phyloP scores from a whole-genome alignment of 2,329 filamentous ascomycete species.

The Camptophora hylomeconis region DNA sequence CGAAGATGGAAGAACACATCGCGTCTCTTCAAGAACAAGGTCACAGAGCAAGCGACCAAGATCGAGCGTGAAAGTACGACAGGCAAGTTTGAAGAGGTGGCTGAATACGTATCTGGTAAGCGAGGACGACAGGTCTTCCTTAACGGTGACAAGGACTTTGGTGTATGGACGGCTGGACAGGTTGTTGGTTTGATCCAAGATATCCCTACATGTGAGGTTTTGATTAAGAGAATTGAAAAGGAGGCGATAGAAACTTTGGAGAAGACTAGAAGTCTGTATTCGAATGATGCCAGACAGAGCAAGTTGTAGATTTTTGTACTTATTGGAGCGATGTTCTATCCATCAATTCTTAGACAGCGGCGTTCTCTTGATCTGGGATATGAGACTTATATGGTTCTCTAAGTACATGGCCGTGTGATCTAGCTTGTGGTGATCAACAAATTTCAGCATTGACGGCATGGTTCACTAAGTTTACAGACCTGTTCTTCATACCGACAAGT shows the following conservation, averaged over 20 bases:
- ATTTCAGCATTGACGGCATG: no score
- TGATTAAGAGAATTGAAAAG: slow-evolving; percentile 61
- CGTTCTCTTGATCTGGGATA: no score
- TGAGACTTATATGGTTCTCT: no score
- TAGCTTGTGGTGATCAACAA: no score
- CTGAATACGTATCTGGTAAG: slow-evolving; percentile 77
- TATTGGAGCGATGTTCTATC: not conserved
- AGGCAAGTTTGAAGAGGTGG: slow-evolving; percentile 82
- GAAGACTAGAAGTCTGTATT: slow-evolving; percentile 30
- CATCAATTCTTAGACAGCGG: no score
- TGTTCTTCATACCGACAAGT: no score
- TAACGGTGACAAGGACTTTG: slow-evolving; percentile 80
- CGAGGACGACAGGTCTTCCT: slow-evolving; percentile 81
- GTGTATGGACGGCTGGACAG: slow-evolving; percentile 94
- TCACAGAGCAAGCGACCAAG: slow-evolving; percentile 65
- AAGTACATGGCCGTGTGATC: no score
- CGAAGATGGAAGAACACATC: slow-evolving; percentile 88
- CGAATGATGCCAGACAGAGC: no score
- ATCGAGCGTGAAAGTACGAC: slow-evolving; percentile 71
- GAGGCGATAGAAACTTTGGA: slow-evolving; percentile 57
- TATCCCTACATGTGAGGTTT: slow-evolving; percentile 40
- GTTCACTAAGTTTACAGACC: no score
- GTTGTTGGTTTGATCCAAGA: slow-evolving; percentile 84
- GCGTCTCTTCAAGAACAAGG: slow-evolving; percentile 80
- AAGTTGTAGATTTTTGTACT: slow-evolving; percentile 2